Evolutionary conservation across 2,329 filamentous ascomycete species (phyloP).

Genomic region (Sclerotinia minor): DNA sequence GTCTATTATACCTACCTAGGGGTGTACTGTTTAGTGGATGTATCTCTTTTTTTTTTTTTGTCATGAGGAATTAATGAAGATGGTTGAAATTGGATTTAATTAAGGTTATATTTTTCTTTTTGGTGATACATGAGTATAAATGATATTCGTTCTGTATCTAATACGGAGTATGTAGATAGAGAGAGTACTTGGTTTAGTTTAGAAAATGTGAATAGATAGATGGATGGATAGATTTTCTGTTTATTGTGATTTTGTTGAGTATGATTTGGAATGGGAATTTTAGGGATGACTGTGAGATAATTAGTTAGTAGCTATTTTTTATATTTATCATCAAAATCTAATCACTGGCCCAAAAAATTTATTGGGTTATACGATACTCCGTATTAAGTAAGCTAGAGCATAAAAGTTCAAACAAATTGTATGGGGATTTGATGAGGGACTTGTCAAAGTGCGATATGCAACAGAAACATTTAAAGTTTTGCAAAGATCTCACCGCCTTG

Average conservation of each 20-base stretch:
- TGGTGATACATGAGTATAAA: not conserved
- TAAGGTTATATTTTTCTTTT: too few species aligned
- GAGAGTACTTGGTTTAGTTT: not conserved
- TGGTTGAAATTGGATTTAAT: not conserved
- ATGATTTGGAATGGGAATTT: too few species aligned
- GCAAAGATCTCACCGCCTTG: not conserved
- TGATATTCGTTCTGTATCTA: not conserved
- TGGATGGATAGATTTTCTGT: too few species aligned
- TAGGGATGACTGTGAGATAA: too few species aligned
- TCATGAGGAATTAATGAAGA: not conserved
- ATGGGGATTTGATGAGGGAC: not conserved
- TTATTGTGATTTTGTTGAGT: too few species aligned
- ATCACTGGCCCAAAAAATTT: too few species aligned
- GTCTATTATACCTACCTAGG: conserved; percentile 17
- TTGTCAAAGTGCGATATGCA: not conserved
- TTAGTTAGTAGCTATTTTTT: too few species aligned
- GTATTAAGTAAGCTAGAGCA: too few species aligned
- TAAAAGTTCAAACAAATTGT: not conserved
- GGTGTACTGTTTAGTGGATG: not conserved
- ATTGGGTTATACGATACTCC: too few species aligned
- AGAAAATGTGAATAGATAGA: not conserved
- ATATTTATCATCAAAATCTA: too few species aligned
- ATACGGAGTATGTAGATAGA: not conserved
- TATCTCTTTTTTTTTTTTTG: not conserved
- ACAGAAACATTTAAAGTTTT: not conserved